phyloP scores from a whole-genome alignment of 305 asterid genomes.

The Withania somnifera region DNA sequence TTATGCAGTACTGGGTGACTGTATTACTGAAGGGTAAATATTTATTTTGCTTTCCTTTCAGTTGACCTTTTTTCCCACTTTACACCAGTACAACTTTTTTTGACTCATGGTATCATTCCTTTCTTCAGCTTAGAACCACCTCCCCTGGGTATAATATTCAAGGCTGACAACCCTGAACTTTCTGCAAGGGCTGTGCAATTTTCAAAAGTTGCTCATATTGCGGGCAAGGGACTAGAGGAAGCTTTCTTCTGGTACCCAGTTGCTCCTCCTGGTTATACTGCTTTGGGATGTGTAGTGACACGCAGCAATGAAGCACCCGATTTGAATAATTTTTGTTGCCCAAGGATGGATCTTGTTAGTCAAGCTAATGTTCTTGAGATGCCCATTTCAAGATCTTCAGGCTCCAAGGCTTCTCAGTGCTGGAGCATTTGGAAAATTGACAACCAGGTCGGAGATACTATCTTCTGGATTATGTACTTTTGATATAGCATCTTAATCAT shows the following conservation, averaged over 20 bases:
- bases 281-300: slow-evolving; percentile 86
- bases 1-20: slow-evolving; percentile 82
- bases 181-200: slow-evolving; percentile 85
- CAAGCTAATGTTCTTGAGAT: slow-evolving; percentile 75
- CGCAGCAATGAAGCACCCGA: slow-evolving; percentile 65
- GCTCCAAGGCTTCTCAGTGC: slow-evolving; percentile 67
- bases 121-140: slow-evolving; percentile 90
- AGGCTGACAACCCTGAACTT: slow-evolving; percentile 66
- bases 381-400: slow-evolving; percentile 80
- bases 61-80: not conserved
- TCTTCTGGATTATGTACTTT: slow-evolving; percentile 1
- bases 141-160: slow-evolving; percentile 79
- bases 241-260: slow-evolving; percentile 94
- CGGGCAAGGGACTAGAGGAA: slow-evolving; percentile 73
- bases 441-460: slow-evolving; percentile 57
- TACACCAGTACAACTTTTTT: not conserved
- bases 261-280: slow-evolving; percentile 96
- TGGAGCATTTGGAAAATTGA: slow-evolving; percentile 99
- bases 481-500: not conserved
- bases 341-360: slow-evolving; percentile 89
- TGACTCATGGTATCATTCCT: slow-evolving; percentile 7
- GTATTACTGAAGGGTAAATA: slow-evolving; percentile 87
- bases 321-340: slow-evolving; percentile 70
- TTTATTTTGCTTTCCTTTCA: not conserved
- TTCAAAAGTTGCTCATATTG: slow-evolving; percentile 87